These are phyloP conservation scores for Pelargonium cotyledonis DNA, from an alignment of 441 rosid species.

Conservation along the genomic window DNA sequence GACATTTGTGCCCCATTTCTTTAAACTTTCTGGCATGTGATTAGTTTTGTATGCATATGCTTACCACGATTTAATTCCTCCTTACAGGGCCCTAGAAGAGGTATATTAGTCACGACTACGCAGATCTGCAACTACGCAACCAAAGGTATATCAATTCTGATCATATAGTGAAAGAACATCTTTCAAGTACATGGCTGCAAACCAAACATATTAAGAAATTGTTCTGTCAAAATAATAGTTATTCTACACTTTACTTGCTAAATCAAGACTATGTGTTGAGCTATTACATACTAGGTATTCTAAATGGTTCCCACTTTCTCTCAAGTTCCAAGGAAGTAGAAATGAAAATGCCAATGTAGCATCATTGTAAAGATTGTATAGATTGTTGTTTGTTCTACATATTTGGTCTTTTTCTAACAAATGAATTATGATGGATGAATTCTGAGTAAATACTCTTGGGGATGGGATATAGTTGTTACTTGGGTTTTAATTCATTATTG, in stretches of 20 bases:
- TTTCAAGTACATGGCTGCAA: no score
- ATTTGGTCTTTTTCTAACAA: background rate
- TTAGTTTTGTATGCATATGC: no score
- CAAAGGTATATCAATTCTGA: constrained; percentile 40
- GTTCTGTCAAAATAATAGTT: background rate
- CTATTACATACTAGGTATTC: no score
- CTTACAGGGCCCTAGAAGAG: constrained; percentile 44
- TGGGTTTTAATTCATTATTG: background rate
- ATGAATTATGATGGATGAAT: background rate
- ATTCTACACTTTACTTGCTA: background rate
- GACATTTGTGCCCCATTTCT: no score
- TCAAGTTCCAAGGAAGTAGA: background rate
- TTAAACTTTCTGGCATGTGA: no score
- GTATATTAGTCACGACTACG: constrained; percentile 41
- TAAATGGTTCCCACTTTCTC: background rate
- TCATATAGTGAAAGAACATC: no score
- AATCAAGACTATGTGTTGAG: no score
- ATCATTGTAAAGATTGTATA: background rate
- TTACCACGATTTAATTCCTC: background rate
- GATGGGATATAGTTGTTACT: background rate
- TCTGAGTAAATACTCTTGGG: background rate
- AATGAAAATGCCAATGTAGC: background rate
- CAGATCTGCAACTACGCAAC: constrained; percentile 50
- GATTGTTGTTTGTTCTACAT: background rate
- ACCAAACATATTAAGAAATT: background rate